Evolutionary conservation across 768 basidiomycete genomes (phyloP).

Genomic region (Calocera viscosa): DNA sequence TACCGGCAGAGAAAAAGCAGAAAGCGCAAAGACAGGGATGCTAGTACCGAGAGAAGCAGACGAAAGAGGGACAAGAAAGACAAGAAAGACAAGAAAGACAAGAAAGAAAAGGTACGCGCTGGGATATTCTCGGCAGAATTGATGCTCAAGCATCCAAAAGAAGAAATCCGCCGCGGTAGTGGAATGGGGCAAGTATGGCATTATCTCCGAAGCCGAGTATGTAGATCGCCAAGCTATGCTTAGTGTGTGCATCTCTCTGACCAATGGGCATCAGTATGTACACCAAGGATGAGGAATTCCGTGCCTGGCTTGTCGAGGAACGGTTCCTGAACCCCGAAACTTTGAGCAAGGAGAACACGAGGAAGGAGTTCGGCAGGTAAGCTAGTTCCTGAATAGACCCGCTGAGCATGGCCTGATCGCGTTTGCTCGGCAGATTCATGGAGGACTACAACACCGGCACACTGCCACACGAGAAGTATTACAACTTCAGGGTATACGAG

Average conservation of each 20-base stretch:
- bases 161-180: slow-evolving; percentile 42
- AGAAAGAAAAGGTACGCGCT: slow-evolving; percentile 36
- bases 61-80: slow-evolving; percentile 35
- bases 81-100: slow-evolving; percentile 56
- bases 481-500: slow-evolving; percentile 78
- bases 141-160: slow-evolving; percentile 33
- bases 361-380: slow-evolving; percentile 72
- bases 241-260: slow-evolving; percentile 7
- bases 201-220: slow-evolving; percentile 75
- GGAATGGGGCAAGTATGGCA: slow-evolving; percentile 86
- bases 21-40: slow-evolving; percentile 18
- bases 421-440: background rate
- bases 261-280: slow-evolving; percentile 47
- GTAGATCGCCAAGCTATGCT: slow-evolving; percentile 23
- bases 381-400: slow-evolving; percentile 27
- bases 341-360: slow-evolving; percentile 68
- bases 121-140: slow-evolving; percentile 3
- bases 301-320: slow-evolving; percentile 88
- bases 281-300: slow-evolving; percentile 73
- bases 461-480: slow-evolving; percentile 88
- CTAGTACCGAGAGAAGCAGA: slow-evolving; percentile 12
- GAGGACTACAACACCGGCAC: slow-evolving; percentile 83
- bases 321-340: slow-evolving; percentile 83
- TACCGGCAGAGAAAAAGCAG: slow-evolving; percentile 16
- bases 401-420: slow-evolving; percentile 20